A percentile compares a stretch with the other conserved stretches of the same genome.
phyloP scores from a whole-genome alignment of 495 filamentous ascomycete genomes.

The Zalerion maritima region DNA sequence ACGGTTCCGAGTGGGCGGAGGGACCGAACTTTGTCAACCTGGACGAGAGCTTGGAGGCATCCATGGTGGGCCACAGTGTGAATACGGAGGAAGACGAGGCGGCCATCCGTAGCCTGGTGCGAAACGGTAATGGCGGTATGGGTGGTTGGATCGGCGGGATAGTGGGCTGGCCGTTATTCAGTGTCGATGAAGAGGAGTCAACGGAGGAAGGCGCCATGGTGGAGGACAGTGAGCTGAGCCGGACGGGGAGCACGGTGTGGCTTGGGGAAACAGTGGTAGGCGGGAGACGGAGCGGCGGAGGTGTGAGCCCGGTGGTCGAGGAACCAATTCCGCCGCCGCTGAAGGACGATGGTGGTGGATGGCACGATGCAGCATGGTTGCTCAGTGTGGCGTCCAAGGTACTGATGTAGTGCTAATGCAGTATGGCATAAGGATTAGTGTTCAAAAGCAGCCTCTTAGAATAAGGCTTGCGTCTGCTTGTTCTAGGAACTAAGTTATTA shows the following conservation, averaged over 20 bases:
- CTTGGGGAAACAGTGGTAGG: slow-evolving; percentile 15
- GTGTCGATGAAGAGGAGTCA: slow-evolving; percentile 50
- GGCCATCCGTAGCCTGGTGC: slow-evolving; percentile 35
- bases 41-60: slow-evolving; percentile 31
- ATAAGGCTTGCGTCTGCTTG: too few species aligned
- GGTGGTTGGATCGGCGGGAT: slow-evolving; percentile 61
- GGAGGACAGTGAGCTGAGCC: slow-evolving; percentile 29
- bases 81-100: slow-evolving; percentile 35
- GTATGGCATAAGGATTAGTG: too few species aligned
- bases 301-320: slow-evolving; percentile 10
- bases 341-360: slow-evolving; percentile 43
- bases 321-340: slow-evolving; percentile 27
- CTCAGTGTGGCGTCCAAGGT: slow-evolving; percentile 62
- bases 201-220: slow-evolving; percentile 29
- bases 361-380: slow-evolving; percentile 79
- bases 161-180: slow-evolving; percentile 65
- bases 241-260: slow-evolving; percentile 26
- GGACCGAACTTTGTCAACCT: slow-evolving; percentile 47
- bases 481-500: too few species aligned
- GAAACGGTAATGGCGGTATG: slow-evolving; percentile 50
- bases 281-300: slow-evolving; percentile 13
- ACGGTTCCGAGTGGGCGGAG: slow-evolving; percentile 8
- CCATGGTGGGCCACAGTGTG: slow-evolving; percentile 20
- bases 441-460: too few species aligned
- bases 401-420: too few species aligned